Conservation (phyloP, 768 basidiomycete genomes). For the Megacollybia marginata region DNA sequence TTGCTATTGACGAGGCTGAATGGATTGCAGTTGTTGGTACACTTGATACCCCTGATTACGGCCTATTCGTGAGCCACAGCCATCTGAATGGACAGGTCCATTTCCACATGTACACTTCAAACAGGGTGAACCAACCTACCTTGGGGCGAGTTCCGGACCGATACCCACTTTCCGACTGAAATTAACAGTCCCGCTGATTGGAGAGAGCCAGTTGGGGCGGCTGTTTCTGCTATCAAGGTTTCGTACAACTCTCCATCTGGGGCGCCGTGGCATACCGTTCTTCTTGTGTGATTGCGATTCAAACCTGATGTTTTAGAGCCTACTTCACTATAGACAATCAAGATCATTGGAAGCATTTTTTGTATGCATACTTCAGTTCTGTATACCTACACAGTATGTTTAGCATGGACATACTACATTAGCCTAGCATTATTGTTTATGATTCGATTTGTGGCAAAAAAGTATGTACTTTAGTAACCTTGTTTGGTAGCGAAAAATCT, state of each 20-base stretch:
- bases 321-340: constrained; percentile 27
- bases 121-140: constrained; percentile 45
- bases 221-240: constrained; percentile 43
- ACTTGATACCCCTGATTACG: too few species aligned
- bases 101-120: constrained; percentile 61
- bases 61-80: too few species aligned
- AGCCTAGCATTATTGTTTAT: too few species aligned
- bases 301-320: constrained; percentile 53
- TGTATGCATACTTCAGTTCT: not conserved
- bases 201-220: constrained; percentile 27
- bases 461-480: too few species aligned
- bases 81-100: constrained; percentile 59
- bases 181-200: constrained; percentile 37
- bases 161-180: too few species aligned
- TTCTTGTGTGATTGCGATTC: constrained; percentile 60
- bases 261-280: constrained; percentile 57
- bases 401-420: not conserved
- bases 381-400: not conserved
- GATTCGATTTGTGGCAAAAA: too few species aligned
- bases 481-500: too few species aligned
- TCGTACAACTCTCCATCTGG: constrained; percentile 43
- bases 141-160: constrained; percentile 74
- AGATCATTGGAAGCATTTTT: too few species aligned
- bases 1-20: constrained; percentile 1
- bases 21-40: constrained; percentile 56